A percentile compares a stretch with the other conserved stretches of the same genome.
These are phyloP conservation scores for Penicillium sp. DNA, from an alignment of 2,329 filamentous ascomycete species.

Conservation along the genomic window DNA sequence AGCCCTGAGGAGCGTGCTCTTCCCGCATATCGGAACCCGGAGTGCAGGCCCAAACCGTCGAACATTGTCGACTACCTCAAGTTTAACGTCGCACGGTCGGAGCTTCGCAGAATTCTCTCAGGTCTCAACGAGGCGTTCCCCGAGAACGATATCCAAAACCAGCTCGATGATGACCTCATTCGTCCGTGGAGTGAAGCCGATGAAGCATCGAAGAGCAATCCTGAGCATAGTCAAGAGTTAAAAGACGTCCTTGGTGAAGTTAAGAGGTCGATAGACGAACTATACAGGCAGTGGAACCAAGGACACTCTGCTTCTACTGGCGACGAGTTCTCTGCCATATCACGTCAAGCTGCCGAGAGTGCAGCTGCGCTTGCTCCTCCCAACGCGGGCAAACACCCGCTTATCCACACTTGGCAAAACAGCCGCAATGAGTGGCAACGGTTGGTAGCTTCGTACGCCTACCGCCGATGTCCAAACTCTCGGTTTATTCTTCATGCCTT, in stretches of 20 bases:
- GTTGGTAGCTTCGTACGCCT: slow-evolving; percentile 43
- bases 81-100: slow-evolving; percentile 41
- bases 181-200: slow-evolving; percentile 31
- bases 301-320: slow-evolving; percentile 5
- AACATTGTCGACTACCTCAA: slow-evolving; percentile 49
- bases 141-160: slow-evolving; percentile 12
- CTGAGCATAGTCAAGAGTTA: slow-evolving; percentile 17
- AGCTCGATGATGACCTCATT: slow-evolving; percentile 39
- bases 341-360: slow-evolving; percentile 30
- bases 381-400: slow-evolving; percentile 30
- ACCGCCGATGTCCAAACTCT: slow-evolving; percentile 24
- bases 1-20: slow-evolving; percentile 28
- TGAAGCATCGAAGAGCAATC: slow-evolving; percentile 23
- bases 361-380: slow-evolving; percentile 35
- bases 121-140: slow-evolving; percentile 34
- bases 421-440: slow-evolving; percentile 33
- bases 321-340: slow-evolving; percentile 23
- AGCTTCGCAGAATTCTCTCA: slow-evolving; percentile 31
- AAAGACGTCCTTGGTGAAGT: slow-evolving; percentile 20
- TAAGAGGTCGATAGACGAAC: slow-evolving; percentile 19
- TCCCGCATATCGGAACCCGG: slow-evolving; percentile 42
- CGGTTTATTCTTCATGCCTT: slow-evolving; percentile 35
- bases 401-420: slow-evolving; percentile 38
- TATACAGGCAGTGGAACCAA: slow-evolving; percentile 23
- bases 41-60: slow-evolving; percentile 21